These are phyloP conservation scores for Stylonectria norvegica DNA, from an alignment of 2,329 filamentous ascomycete species.

Conservation along the genomic window DNA sequence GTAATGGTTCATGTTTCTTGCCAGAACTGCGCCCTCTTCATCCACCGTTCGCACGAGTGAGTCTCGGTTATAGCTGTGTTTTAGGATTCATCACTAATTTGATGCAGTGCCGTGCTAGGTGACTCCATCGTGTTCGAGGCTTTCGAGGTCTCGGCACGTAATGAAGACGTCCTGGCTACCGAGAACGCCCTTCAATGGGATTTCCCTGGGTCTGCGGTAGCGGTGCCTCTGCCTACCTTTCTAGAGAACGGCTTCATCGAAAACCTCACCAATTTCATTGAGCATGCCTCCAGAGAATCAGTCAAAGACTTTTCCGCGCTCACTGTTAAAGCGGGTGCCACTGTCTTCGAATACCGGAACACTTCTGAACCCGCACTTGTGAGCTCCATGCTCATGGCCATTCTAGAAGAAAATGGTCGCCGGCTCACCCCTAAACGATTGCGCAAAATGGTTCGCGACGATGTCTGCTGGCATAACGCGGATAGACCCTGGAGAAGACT, in stretches of 20 bases:
- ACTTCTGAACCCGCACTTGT: constrained; percentile 57
- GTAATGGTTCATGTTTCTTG: constrained; percentile 16
- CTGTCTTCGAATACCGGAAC: constrained; percentile 54
- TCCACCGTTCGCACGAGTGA: constrained; percentile 27
- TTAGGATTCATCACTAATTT: constrained; percentile 4
- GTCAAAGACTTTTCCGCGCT: constrained; percentile 52
- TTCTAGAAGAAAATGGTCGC: constrained; percentile 56
- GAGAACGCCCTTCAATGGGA: constrained; percentile 53
- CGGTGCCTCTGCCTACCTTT: constrained; percentile 37
- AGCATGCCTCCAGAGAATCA: constrained; percentile 53
- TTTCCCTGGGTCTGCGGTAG: constrained; percentile 55
- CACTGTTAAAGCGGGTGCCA: constrained; percentile 49
- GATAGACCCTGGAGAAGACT: constrained; percentile 60
- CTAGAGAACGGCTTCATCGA: constrained; percentile 21
- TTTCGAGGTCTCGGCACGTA: constrained; percentile 57
- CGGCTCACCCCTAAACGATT: constrained; percentile 37
- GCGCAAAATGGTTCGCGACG: constrained; percentile 58
- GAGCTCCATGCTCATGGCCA: constrained; percentile 56
- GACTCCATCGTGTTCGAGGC: constrained; percentile 45
- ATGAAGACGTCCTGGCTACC: constrained; percentile 49
- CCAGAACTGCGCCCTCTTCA: constrained; percentile 34
- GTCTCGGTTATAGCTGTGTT: too few relatives aligned
- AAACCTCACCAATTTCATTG: constrained; percentile 50
- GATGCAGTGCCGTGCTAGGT: constrained; percentile 20
- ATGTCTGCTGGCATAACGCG: constrained; percentile 50